Evolutionary conservation across 805 yeast genomes (phyloP).

Genomic region (Naumovozyma dairenensis): DNA sequence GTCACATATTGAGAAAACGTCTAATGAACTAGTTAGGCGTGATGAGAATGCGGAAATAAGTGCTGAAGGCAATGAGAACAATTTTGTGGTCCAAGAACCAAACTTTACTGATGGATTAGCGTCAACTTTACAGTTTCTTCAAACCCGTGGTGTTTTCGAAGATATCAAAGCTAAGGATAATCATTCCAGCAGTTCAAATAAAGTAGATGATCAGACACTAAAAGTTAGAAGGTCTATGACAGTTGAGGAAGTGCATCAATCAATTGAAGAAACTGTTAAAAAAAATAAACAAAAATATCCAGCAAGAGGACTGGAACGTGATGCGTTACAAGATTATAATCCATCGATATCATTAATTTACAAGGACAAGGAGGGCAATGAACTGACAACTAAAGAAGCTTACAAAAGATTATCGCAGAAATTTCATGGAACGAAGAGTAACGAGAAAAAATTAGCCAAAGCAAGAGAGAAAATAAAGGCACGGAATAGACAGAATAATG

Average conservation of each 20-base stretch:
- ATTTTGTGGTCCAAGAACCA: no score
- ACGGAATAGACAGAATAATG: conserved; percentile 10
- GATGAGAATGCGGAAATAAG: background rate
- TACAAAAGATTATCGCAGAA: conserved; percentile 67
- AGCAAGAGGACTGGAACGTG: no score
- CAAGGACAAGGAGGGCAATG: conserved; percentile 54
- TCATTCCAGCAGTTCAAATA: conserved; percentile 9
- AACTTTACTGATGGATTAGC: conserved; percentile 26
- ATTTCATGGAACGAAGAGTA: conserved; percentile 53
- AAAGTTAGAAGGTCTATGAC: conserved; percentile 8
- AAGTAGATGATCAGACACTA: background rate
- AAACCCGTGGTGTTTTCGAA: background rate
- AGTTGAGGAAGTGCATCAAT: conserved; percentile 20
- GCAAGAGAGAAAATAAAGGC: conserved; percentile 15
- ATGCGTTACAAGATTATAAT: conserved; percentile 30
- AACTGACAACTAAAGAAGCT: conserved; percentile 57
- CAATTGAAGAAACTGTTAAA: background rate
- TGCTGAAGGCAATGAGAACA: no score
- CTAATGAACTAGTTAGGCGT: no score
- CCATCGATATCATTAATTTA: conserved; percentile 43
- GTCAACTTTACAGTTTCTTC: conserved; percentile 19
- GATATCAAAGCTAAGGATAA: background rate
- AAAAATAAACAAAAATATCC: no score
- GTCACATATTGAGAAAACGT: background rate
- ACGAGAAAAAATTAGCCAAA: conserved; percentile 18